phyloP scores from a whole-genome alignment of 2,329 filamentous ascomycete genomes.

The Hypoxylon sp. region DNA sequence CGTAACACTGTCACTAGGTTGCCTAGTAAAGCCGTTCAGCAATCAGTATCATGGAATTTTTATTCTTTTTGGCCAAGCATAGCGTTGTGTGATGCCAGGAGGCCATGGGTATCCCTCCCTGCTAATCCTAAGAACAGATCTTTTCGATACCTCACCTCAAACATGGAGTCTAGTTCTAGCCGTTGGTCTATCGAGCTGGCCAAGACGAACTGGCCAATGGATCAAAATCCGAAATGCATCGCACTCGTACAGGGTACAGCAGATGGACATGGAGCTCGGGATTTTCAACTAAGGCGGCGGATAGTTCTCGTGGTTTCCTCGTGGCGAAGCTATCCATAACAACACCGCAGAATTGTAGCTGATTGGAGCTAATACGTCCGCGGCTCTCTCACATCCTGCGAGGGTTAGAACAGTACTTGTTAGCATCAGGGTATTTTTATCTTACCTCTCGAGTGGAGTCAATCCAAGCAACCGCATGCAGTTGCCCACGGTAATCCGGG shows the following conservation, averaged over 20 bases:
- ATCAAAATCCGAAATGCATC: background rate
- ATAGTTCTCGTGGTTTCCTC: background rate
- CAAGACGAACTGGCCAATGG: background rate
- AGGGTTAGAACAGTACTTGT: slow-evolving; percentile 19
- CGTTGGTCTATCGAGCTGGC: background rate
- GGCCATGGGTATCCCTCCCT: slow-evolving; percentile 6
- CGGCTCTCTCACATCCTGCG: slow-evolving; percentile 27
- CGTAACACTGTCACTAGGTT: background rate
- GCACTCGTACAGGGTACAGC: background rate
- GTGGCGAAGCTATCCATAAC: background rate
- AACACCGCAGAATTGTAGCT: background rate
- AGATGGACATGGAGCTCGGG: background rate
- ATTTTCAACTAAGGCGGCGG: background rate
- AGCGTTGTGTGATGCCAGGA: background rate
- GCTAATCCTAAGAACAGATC: background rate
- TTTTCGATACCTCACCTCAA: background rate
- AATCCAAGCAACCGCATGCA: slow-evolving; percentile 86
- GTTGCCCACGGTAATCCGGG: slow-evolving; percentile 81
- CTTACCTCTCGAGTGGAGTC: slow-evolving; percentile 73
- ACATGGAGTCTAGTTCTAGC: background rate
- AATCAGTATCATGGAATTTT: slow-evolving; percentile 1
- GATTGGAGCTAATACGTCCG: too few relatives aligned
- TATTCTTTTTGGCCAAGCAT: background rate
- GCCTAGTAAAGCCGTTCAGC: background rate
- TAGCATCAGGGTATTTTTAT: background rate